Conservation (phyloP, 805 yeast genomes). For the Ogataea glucozyma region DNA sequence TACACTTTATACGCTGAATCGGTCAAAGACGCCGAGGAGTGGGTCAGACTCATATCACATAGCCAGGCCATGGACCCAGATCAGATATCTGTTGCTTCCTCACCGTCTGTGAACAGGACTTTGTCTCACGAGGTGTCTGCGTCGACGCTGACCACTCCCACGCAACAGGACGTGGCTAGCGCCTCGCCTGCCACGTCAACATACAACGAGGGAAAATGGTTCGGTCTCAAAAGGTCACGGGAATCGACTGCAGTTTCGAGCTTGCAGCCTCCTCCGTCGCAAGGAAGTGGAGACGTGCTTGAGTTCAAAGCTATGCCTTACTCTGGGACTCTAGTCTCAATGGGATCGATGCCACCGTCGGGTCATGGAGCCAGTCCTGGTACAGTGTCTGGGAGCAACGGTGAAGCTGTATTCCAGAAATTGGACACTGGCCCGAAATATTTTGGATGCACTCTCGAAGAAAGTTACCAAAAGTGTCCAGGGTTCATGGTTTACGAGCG, state of each 20-base stretch:
- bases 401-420: conserved; percentile 25
- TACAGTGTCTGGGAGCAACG: background rate
- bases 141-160: conserved; percentile 14
- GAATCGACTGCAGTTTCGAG: conserved; percentile 13
- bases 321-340: conserved; percentile 25
- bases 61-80: conserved; percentile 16
- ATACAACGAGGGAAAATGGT: conserved; percentile 24
- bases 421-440: conserved; percentile 33
- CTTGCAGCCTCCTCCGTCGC: conserved; percentile 15
- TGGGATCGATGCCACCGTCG: conserved; percentile 14
- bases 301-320: conserved; percentile 38
- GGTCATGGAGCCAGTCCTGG: too few species aligned
- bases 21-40: conserved; percentile 52
- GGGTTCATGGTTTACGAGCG: conserved; percentile 41
- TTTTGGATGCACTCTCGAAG: conserved; percentile 65
- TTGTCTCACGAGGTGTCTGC: conserved; percentile 12
- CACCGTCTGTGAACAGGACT: conserved; percentile 16
- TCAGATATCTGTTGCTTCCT: conserved; percentile 18
- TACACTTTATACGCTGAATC: conserved; percentile 74
- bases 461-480: conserved; percentile 53
- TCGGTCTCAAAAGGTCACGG: conserved; percentile 20
- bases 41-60: conserved; percentile 24
- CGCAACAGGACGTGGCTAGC: conserved; percentile 11
- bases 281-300: conserved; percentile 24
- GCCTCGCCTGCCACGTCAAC: conserved; percentile 20